These are phyloP conservation scores for Lachancea nothofagi DNA, from an alignment of 805 yeast genomes.

Conservation along the genomic window DNA sequence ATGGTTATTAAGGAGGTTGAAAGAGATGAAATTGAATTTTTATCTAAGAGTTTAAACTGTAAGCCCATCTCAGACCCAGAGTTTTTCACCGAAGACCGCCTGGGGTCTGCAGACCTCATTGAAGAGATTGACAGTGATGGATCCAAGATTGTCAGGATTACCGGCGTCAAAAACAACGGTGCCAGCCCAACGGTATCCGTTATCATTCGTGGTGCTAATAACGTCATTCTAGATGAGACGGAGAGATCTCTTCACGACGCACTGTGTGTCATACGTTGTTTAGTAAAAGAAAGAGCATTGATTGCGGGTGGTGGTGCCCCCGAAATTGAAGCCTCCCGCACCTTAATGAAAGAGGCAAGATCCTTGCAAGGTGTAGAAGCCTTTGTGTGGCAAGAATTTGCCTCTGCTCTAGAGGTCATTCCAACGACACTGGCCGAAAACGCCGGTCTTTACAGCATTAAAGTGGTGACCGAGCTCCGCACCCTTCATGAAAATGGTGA, in stretches of 20 bases:
- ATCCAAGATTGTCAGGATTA: slow-evolving; percentile 79
- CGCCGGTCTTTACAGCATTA: slow-evolving; percentile 88
- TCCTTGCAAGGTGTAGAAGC: slow-evolving; percentile 80
- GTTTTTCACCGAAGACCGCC: slow-evolving; percentile 84
- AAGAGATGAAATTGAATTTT: slow-evolving; percentile 92
- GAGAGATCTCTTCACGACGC: slow-evolving; percentile 98
- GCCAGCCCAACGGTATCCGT: slow-evolving; percentile 68
- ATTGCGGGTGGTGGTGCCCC: slow-evolving; percentile 99
- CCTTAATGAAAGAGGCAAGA: slow-evolving; percentile 63
- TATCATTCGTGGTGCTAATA: slow-evolving; percentile 91
- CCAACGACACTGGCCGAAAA: slow-evolving; percentile 94
- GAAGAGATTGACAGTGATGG: slow-evolving; percentile 90
- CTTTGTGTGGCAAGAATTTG: slow-evolving; percentile 86
- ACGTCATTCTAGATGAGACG: slow-evolving; percentile 85
- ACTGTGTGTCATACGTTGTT: slow-evolving; percentile 85
- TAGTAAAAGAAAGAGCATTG: slow-evolving; percentile 80
- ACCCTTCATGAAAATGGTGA: slow-evolving; percentile 89
- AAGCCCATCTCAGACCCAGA: slow-evolving; percentile 96
- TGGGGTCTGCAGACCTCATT: slow-evolving; percentile 86
- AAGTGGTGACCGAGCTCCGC: slow-evolving; percentile 87
- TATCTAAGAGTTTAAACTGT: slow-evolving; percentile 77
- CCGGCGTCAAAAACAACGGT: slow-evolving; percentile 56
- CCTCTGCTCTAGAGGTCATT: slow-evolving; percentile 84
- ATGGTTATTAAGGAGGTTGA: slow-evolving; percentile 93
- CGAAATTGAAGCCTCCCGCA: slow-evolving; percentile 81